phyloP scores from a whole-genome alignment of 202 grass and related monocot species.

The Schoenoplectus tabernaemontani region DNA sequence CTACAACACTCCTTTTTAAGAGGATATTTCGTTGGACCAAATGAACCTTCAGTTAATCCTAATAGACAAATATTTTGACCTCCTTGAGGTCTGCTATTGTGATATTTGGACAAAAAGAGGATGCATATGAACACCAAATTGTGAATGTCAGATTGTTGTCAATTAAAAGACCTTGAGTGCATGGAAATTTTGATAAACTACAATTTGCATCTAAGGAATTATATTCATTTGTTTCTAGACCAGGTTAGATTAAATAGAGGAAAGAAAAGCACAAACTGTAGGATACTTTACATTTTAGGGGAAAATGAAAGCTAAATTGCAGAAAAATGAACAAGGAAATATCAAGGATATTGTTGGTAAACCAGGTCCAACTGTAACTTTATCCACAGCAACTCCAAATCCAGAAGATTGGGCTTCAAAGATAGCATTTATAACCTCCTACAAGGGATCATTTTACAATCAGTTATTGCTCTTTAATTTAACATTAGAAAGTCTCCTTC shows the following conservation, averaged over 20 bases:
- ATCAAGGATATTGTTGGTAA: conserved; percentile 89
- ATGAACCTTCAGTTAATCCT: not conserved
- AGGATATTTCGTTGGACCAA: not conserved
- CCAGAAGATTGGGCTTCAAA: conserved; percentile 64
- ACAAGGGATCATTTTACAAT: conserved; percentile 17
- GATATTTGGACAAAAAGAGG: not conserved
- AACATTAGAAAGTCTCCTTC: not conserved
- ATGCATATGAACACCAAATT: not conserved
- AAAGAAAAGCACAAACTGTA: not conserved
- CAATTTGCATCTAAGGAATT: not conserved
- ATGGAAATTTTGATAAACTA: not conserved
- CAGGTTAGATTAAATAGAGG: not conserved
- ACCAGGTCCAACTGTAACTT: conserved; percentile 50
- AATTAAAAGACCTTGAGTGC: not conserved
- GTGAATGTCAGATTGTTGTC: not conserved
- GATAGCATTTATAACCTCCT: conserved; percentile 86
- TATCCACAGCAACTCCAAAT: conserved; percentile 48
- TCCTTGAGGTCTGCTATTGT: not conserved
- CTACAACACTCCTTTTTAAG: not conserved
- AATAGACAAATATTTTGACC: not conserved
- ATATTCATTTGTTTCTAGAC: not conserved
- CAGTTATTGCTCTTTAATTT: not conserved
- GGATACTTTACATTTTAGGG: not conserved
- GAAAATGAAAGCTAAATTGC: not conserved
- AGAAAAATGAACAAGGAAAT: conserved; percentile 1